These are phyloP conservation scores for Terana coerulea DNA, from an alignment of 768 basidiomycete species.

Conservation along the genomic window DNA sequence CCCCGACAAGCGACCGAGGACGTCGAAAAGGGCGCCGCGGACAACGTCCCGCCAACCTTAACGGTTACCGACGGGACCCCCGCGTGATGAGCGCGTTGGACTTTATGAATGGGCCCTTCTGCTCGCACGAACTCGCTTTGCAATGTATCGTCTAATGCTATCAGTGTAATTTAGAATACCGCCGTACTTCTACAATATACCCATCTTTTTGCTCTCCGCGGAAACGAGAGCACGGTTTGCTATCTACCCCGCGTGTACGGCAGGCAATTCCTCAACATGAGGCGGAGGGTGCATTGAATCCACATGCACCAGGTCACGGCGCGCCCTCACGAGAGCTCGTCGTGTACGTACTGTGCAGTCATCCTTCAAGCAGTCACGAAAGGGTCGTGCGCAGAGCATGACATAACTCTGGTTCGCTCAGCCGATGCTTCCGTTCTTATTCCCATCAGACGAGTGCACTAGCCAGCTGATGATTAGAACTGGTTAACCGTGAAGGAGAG, in stretches of 20 bases:
- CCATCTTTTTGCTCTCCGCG: too few relatives aligned
- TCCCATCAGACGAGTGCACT: neutral
- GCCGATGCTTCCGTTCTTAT: neutral
- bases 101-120: neutral
- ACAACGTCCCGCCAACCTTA: neutral
- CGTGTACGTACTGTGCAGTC: neutral
- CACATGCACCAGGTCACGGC: neutral
- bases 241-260: too few relatives aligned
- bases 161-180: too few relatives aligned
- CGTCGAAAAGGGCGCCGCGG: conserved; percentile 9
- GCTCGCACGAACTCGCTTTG: neutral
- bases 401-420: neutral
- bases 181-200: too few relatives aligned
- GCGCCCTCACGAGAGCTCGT: neutral
- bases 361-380: neutral
- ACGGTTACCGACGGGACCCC: conserved; percentile 4
- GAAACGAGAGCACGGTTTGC: too few relatives aligned
- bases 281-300: too few relatives aligned
- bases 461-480: neutral
- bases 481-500: neutral
- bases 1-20: conserved; percentile 8
- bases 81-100: neutral
- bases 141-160: too few relatives aligned
- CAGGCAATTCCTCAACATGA: too few relatives aligned
- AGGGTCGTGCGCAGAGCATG: neutral